These are phyloP conservation scores for Phyllosticta citrichinensis DNA, from an alignment of 2,329 filamentous ascomycete species.

Conservation along the genomic window DNA sequence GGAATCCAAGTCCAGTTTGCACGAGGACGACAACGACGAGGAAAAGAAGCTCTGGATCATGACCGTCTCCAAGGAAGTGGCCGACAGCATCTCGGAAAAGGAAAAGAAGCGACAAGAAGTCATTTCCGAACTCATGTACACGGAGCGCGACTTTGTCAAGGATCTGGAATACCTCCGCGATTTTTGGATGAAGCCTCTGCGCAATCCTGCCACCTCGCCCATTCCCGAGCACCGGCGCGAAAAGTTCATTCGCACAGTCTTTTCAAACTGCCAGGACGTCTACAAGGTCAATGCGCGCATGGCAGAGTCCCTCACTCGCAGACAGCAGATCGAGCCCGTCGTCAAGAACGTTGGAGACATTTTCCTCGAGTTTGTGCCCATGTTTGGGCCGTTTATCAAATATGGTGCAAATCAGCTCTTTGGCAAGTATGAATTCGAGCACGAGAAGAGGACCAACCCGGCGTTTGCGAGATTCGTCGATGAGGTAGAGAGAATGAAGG, in stretches of 20 bases:
- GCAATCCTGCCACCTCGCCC: conserved; percentile 59
- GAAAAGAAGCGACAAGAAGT: conserved; percentile 98
- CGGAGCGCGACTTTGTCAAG: conserved; percentile 96
- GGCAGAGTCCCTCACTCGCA: conserved; percentile 74
- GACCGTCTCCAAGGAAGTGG: conserved; percentile 88
- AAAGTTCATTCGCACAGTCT: conserved; percentile 86
- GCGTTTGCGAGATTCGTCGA: conserved; percentile 88
- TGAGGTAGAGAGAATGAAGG: conserved; percentile 89
- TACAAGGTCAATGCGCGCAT: conserved; percentile 84
- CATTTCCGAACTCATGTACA: conserved; percentile 97
- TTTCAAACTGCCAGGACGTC: conserved; percentile 92
- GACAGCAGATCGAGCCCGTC: conserved; percentile 83
- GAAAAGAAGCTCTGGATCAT: conserved; percentile 99
- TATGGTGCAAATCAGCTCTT: conserved; percentile 95
- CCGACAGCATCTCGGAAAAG: conserved; percentile 75
- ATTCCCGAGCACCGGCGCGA: conserved; percentile 83
- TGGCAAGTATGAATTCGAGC: conserved; percentile 96
- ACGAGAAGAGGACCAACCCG: conserved; percentile 78
- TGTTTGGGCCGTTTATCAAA: conserved; percentile 90
- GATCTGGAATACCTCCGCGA: conserved; percentile 94
- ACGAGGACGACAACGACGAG: conserved; percentile 81
- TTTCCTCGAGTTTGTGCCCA: conserved; percentile 82
- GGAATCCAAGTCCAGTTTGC: conserved; percentile 60
- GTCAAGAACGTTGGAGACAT: conserved; percentile 88
- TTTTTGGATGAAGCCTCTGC: conserved; percentile 94